phyloP scores from a whole-genome alignment of 108 stramenopile genomes.

The Discostella stelligeroides region DNA sequence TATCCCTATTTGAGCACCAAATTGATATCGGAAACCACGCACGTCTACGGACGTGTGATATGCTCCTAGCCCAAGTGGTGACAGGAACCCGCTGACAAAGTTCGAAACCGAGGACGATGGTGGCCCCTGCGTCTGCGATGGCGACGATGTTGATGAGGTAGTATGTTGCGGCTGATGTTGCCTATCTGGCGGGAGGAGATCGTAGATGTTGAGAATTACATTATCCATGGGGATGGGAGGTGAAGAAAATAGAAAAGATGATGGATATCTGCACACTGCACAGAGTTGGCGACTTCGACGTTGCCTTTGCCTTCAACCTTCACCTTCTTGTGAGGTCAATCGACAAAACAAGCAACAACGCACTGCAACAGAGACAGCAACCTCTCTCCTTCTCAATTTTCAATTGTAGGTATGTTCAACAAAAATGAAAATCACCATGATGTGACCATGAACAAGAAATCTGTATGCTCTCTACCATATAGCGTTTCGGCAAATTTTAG shows the following conservation, averaged over 20 bases:
- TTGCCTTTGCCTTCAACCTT: too few species aligned
- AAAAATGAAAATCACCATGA: too few species aligned
- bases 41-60: conserved; percentile 54
- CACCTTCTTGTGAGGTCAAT: too few species aligned
- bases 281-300: too few species aligned
- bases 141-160: conserved; percentile 1
- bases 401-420: too few species aligned
- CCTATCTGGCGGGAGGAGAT: conserved; percentile 24
- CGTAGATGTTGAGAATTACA: conserved; percentile 52
- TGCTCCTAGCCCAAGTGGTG: conserved; percentile 38
- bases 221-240: conserved; percentile 26
- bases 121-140: conserved; percentile 17
- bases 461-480: too few species aligned
- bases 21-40: conserved; percentile 44
- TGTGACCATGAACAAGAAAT: too few species aligned
- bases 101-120: conserved; percentile 17
- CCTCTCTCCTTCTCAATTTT: too few species aligned
- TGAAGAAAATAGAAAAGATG: neutral
- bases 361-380: too few species aligned
- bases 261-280: too few species aligned
- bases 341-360: too few species aligned
- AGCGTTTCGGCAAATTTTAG: too few species aligned
- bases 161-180: conserved; percentile 15
- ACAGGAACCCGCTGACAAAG: conserved; percentile 31
- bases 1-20: conserved; percentile 36